Conservation (phyloP, 768 basidiomycete species). For the Rhodosporidiobolus odoratus region DNA sequence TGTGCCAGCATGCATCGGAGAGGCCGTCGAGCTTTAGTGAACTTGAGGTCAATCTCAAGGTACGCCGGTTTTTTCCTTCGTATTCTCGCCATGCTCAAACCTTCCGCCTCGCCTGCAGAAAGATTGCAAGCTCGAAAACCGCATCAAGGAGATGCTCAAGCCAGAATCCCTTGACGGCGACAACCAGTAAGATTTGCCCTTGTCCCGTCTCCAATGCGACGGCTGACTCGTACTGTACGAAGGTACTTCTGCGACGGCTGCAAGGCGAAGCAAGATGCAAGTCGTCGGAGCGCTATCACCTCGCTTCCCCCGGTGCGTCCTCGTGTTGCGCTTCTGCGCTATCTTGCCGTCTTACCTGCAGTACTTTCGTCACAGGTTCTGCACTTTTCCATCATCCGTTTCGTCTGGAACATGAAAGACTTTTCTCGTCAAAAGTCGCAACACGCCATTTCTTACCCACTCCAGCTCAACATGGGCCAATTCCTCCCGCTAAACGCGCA, state of each 20-base stretch:
- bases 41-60: slow-evolving; percentile 78
- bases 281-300: slow-evolving; percentile 65
- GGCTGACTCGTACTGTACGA: neutral
- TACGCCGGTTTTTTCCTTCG: slow-evolving; percentile 43
- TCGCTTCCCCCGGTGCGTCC: slow-evolving; percentile 62
- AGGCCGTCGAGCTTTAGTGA: slow-evolving; percentile 71
- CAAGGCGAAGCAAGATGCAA: slow-evolving; percentile 67
- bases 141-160: slow-evolving; percentile 61
- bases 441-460: slow-evolving; percentile 71
- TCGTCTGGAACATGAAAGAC: slow-evolving; percentile 72
- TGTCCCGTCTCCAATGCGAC: neutral
- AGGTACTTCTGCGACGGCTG: slow-evolving; percentile 81
- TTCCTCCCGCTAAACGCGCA: slow-evolving; percentile 50
- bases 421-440: slow-evolving; percentile 85
- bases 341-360: neutral
- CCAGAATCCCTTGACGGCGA: slow-evolving; percentile 72
- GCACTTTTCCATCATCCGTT: slow-evolving; percentile 88
- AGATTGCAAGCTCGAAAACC: slow-evolving; percentile 66
- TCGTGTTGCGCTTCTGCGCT: neutral
- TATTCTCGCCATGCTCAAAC: neutral
- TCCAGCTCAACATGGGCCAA: slow-evolving; percentile 62
- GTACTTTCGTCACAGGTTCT: slow-evolving; percentile 51
- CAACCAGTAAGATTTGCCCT: slow-evolving; percentile 58
- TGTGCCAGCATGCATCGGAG: slow-evolving; percentile 66
- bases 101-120: slow-evolving; percentile 50